Evolutionary conservation across 2,329 filamentous ascomycete species (phyloP).

Genomic region (Diaporthe amygdali): DNA sequence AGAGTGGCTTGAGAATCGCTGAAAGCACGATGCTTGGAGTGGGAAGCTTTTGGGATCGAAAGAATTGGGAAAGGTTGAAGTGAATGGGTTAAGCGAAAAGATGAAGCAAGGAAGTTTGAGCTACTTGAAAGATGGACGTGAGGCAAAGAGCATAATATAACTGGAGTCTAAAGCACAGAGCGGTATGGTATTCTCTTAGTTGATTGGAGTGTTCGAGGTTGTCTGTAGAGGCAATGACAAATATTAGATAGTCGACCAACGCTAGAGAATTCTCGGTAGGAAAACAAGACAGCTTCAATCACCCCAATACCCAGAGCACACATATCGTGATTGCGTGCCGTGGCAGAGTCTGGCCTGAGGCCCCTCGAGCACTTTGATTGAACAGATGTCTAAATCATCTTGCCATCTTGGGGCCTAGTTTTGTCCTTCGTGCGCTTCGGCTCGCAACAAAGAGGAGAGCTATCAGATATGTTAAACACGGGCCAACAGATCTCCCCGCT

Average conservation of each 20-base stretch:
- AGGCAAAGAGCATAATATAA: slow-evolving; percentile 13
- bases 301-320: background rate
- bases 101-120: background rate
- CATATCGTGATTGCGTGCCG: background rate
- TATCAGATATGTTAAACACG: background rate
- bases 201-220: slow-evolving; percentile 9
- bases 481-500: background rate
- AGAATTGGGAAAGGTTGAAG: background rate
- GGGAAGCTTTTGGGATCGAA: slow-evolving; percentile 3
- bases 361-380: background rate
- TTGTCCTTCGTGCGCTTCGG: background rate
- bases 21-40: background rate
- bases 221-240: slow-evolving; percentile 1
- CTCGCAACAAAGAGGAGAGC: background rate
- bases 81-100: background rate
- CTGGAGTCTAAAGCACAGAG: slow-evolving; percentile 16
- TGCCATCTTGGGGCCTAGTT: background rate
- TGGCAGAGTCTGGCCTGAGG: background rate
- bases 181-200: slow-evolving; percentile 10
- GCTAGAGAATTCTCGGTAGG: background rate
- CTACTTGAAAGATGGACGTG: background rate
- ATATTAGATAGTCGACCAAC: slow-evolving; percentile 14
- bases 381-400: background rate
- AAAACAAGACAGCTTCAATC: background rate
- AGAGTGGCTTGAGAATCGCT: background rate